Percentiles rank a stretch among this genome's conserved stretches.
Evolutionary conservation across 202 grass and related monocot species (phyloP).

Genomic region (Musa balbisiana): DNA sequence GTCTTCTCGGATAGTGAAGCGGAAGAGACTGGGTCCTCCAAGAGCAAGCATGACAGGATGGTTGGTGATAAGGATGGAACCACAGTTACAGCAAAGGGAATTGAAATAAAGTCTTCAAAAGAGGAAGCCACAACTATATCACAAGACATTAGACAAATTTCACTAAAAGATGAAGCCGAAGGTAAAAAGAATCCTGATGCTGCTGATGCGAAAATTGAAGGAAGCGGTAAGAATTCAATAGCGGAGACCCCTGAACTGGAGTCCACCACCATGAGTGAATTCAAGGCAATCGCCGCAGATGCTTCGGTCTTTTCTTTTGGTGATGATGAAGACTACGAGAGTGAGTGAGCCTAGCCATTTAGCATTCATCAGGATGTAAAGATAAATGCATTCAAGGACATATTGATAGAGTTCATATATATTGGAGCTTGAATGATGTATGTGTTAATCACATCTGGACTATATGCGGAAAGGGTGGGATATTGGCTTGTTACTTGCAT

Average conservation of each 20-base stretch:
- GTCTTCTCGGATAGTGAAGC: constrained; percentile 90
- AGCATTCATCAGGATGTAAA: background rate
- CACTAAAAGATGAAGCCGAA: constrained; percentile 37
- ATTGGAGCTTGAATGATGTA: no score
- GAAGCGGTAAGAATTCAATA: constrained; percentile 30
- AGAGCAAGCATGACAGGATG: constrained; percentile 35
- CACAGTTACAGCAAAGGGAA: constrained; percentile 28
- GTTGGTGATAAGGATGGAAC: constrained; percentile 15
- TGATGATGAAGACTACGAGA: constrained; percentile 93
- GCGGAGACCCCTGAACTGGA: constrained; percentile 14
- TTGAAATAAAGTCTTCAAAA: constrained; percentile 31
- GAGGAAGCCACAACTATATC: constrained; percentile 34
- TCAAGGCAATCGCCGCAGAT: constrained; percentile 94
- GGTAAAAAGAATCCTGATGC: constrained; percentile 28
- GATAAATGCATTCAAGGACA: no score
- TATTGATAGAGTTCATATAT: no score
- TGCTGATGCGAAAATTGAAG: constrained; percentile 32
- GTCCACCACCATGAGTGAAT: constrained; percentile 74
- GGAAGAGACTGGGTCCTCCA: constrained; percentile 57
- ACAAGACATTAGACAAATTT: constrained; percentile 44
- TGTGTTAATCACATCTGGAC: no score
- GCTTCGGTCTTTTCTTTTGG: constrained; percentile 91
- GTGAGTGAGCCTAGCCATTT: constrained; percentile 46
- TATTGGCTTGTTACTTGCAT: no score
- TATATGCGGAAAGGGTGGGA: no score